Percentiles rank a stretch among this genome's conserved stretches.
These are phyloP conservation scores for Candida tetrigidarum DNA, from an alignment of 1,139 yeast genomes.

Conservation along the genomic window DNA sequence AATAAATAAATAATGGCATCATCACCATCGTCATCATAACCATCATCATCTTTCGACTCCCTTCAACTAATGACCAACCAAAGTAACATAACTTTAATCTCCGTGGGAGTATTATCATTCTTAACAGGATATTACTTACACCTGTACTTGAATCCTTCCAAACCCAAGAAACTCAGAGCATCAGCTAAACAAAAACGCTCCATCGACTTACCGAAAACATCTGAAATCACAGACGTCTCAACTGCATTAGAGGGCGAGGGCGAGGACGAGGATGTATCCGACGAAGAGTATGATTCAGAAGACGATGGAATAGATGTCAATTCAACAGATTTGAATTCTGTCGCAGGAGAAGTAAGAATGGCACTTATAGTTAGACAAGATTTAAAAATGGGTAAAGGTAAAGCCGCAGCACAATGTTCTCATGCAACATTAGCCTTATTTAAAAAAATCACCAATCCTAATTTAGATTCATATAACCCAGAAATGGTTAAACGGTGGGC, in stretches of 20 bases:
- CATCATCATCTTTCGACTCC: too few relatives aligned
- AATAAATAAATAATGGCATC: too few relatives aligned
- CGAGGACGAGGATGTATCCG: constrained; percentile 16
- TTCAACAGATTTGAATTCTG: constrained; percentile 58
- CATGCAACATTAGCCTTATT: constrained; percentile 97
- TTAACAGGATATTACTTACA: constrained; percentile 30
- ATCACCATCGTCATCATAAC: too few relatives aligned
- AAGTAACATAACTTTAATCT: constrained; percentile 16
- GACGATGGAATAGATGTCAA: constrained; percentile 60
- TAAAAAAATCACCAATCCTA: constrained; percentile 63
- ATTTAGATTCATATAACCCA: constrained; percentile 60
- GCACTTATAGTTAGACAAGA: constrained; percentile 88
- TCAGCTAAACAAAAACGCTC: constrained; percentile 3
- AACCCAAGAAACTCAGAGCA: constrained; percentile 6
- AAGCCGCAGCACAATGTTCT: constrained; percentile 96
- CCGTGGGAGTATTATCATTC: constrained; percentile 29
- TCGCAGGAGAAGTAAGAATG: constrained; percentile 86
- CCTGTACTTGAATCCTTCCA: constrained; percentile 14
- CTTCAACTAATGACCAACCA: constrained; percentile 12
- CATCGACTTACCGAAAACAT: not conserved
- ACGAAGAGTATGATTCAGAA: constrained; percentile 35
- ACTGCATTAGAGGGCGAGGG: constrained; percentile 11
- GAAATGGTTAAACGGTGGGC: constrained; percentile 79
- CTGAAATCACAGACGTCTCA: constrained; percentile 6
- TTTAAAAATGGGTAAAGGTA: constrained; percentile 91